Base-by-base conservation (phyloP, 495 filamentous ascomycete species). In the Neurospora discreta region DNA sequence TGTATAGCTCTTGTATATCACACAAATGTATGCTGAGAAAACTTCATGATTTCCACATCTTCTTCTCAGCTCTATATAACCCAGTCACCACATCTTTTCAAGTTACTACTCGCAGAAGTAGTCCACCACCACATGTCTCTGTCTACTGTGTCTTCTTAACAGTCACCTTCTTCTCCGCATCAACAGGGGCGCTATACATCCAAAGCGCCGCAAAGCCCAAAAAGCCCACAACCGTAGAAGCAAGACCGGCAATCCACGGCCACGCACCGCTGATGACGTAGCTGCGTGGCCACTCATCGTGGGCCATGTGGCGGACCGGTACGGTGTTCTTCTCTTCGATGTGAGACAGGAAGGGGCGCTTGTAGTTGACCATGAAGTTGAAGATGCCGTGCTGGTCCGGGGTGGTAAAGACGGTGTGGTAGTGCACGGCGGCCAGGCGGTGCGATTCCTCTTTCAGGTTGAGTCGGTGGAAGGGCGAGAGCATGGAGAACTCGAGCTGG, bases 301-400 rank as follows among this genome's bases (percentile, higher is more conserved):
- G 95, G 9, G 95, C 95, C 80, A 95, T 95, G 83, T 99, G 95
- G 30, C 95, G 86, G 26, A 98, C 92, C 0, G 95, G 95, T 33
- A 98, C 94, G 39, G 93, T 94, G 75, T 90, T 88, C 88, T 98
- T 99, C 86, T 97, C 93, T 77, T 98, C 95, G 69, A 99, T 80
- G 78, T 89, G 90, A 78, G 89, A 94, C 74, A 95, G 78, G 85
- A 97, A 96, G 2, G 96, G 94, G 4, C 95, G 90, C 84, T 94
- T 95, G 86, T 98, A 97, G 86, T 97, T 95, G 77, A 97, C 87
- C 79, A 88, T 88, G 89, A 98, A 97, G 78, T 95, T 93, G 86
- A 98, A 98, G 80, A 98, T 97, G 76, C 95, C 95, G 85, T 98
- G 95, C 82, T 98, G 95, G 78, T 98, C 96, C 9, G 95, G 95